These are phyloP conservation scores for Cyclocybe cylindracea DNA, from an alignment of 768 basidiomycete genomes.

Conservation along the genomic window DNA sequence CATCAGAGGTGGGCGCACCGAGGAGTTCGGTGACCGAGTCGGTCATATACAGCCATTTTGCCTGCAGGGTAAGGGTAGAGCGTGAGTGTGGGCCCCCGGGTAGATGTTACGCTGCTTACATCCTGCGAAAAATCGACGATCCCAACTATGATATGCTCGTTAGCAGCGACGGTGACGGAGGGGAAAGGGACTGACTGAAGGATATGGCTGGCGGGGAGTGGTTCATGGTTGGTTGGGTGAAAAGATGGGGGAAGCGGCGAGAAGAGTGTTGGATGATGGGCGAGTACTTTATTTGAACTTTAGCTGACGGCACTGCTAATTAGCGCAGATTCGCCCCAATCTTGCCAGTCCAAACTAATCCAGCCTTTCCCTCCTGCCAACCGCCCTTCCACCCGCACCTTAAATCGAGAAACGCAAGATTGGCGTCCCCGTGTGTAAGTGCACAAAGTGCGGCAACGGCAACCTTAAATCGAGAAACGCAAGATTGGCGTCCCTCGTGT, in stretches of 20 bases:
- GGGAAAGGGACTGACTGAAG: constrained; percentile 59
- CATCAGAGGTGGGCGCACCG: constrained; percentile 34
- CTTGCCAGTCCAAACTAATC: too few relatives aligned
- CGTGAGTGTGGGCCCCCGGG: not conserved
- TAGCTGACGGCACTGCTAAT: constrained; percentile 8
- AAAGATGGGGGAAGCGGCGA: constrained; percentile 13
- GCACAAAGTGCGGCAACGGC: too few relatives aligned
- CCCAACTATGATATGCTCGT: constrained; percentile 48
- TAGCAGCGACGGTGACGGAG: not conserved
- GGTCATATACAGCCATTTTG: constrained; percentile 67
- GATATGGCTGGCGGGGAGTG: constrained; percentile 60
- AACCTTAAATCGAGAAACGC: too few relatives aligned
- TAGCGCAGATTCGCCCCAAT: constrained; percentile 10
- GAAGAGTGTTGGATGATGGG: constrained; percentile 8
- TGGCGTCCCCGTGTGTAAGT: too few relatives aligned
- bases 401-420: too few relatives aligned
- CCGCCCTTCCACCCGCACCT: too few relatives aligned
- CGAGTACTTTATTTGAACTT: constrained; percentile 1
- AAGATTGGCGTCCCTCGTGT: too few relatives aligned
- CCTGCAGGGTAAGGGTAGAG: constrained; percentile 35
- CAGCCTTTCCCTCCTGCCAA: too few relatives aligned
- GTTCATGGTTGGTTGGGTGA: constrained; percentile 36
- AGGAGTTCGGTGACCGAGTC: constrained; percentile 66
- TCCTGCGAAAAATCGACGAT: constrained; percentile 82
- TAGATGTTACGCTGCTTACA: constrained; percentile 33